These are phyloP conservation scores for Yarrowia hollandica DNA, from an alignment of 805 yeast species.

Conservation along the genomic window DNA sequence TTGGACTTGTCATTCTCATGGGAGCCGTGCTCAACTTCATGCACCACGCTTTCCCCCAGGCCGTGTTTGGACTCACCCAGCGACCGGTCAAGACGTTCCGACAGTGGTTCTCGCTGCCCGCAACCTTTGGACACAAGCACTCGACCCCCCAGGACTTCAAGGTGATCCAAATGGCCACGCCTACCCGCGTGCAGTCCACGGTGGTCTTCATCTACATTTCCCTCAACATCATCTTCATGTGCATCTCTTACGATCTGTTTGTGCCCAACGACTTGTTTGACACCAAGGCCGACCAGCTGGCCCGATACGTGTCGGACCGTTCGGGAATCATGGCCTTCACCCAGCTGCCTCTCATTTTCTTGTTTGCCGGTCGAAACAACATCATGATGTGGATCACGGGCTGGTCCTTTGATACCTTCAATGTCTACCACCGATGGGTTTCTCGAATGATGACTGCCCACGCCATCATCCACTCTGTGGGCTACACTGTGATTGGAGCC, in stretches of 20 bases:
- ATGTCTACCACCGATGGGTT: constrained; percentile 53
- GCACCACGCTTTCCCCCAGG: constrained; percentile 31
- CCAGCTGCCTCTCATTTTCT: constrained; percentile 37
- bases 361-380: constrained; percentile 70
- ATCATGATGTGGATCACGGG: constrained; percentile 63
- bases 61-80: constrained; percentile 9
- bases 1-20: constrained; percentile 37
- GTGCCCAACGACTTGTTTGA: constrained; percentile 33
- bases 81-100: constrained; percentile 34
- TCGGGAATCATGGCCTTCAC: constrained; percentile 36
- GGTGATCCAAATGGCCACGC: constrained; percentile 38
- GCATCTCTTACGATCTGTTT: constrained; percentile 34
- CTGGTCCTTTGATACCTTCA: constrained; percentile 59
- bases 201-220: constrained; percentile 42
- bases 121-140: constrained; percentile 39
- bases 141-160: constrained; percentile 36
- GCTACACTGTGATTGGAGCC: constrained; percentile 30
- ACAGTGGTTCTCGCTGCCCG: constrained; percentile 40
- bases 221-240: constrained; percentile 38
- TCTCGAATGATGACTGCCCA: constrained; percentile 35
- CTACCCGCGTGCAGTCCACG: constrained; percentile 48
- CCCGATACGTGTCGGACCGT: constrained; percentile 34
- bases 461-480: constrained; percentile 35
- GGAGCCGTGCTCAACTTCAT: constrained; percentile 35
- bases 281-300: constrained; percentile 33